phyloP scores from a whole-genome alignment of 768 basidiomycete genomes.

The Hemileccinum rubropunctum region DNA sequence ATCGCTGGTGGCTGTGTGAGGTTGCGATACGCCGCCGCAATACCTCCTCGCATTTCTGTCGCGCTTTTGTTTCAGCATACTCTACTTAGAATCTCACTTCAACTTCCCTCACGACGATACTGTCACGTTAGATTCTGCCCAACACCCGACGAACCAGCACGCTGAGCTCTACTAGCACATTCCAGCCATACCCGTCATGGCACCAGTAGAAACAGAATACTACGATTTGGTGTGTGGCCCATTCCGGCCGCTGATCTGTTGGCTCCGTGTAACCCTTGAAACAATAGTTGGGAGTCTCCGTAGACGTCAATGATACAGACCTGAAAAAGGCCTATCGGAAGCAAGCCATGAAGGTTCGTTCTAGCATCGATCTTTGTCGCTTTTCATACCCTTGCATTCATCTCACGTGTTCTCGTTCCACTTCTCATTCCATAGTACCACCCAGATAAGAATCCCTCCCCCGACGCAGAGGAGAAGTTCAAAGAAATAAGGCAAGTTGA shows the following conservation, averaged over 20 bases:
- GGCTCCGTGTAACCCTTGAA: background rate
- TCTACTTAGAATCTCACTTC: background rate
- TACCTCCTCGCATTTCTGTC: background rate
- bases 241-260: background rate
- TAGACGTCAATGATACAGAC: conserved; percentile 73
- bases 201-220: conserved; percentile 89
- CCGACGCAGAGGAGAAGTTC: conserved; percentile 95
- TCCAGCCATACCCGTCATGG: conserved; percentile 43
- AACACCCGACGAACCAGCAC: background rate
- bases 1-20: conserved; percentile 30
- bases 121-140: background rate
- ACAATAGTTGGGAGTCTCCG: conserved; percentile 61
- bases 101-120: background rate
- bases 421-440: conserved; percentile 61
- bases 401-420: background rate
- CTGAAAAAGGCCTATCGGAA: conserved; percentile 96
- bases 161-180: background rate
- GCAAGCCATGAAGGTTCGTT: conserved; percentile 83
- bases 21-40: background rate
- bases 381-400: background rate
- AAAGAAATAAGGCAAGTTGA: conserved; percentile 82
- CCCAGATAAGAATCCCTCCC: conserved; percentile 91
- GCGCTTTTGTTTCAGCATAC: conserved; percentile 6
- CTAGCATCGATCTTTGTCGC: background rate
- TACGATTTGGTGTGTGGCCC: conserved; percentile 69